A percentile compares a stretch with the other conserved stretches of the same genome.
Evolutionary conservation across 306 rosid species (phyloP).

Genomic region (Castanea crenata): DNA sequence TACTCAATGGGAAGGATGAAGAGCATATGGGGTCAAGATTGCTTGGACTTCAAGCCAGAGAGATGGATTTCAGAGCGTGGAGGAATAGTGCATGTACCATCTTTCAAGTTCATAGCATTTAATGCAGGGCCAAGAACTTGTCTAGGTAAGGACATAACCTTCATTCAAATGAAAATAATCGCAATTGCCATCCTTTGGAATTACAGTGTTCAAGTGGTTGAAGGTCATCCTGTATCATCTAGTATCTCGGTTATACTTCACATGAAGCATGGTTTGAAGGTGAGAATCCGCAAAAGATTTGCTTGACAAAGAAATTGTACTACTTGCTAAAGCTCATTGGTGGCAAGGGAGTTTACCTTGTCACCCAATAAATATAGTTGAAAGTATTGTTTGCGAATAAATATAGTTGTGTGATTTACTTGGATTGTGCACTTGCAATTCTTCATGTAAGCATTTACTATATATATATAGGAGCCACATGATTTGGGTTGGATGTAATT

Average conservation of each 20-base stretch:
- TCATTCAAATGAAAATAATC: constrained; percentile 44
- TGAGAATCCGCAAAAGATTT: constrained; percentile 6
- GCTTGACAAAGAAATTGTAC: neutral
- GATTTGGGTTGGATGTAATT: too few species aligned
- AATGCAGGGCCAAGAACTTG: constrained; percentile 61
- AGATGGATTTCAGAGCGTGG: constrained; percentile 53
- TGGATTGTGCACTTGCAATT: too few species aligned
- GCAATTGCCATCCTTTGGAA: constrained; percentile 27
- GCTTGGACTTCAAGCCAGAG: constrained; percentile 59
- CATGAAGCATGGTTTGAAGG: constrained; percentile 33
- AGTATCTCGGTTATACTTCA: constrained; percentile 23
- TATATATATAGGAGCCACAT: too few species aligned
- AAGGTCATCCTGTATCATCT: constrained; percentile 9
- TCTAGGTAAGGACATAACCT: constrained; percentile 42
- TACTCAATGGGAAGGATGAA: constrained; percentile 57
- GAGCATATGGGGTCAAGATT: constrained; percentile 51
- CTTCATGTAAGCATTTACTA: too few species aligned
- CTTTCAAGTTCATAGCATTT: constrained; percentile 49
- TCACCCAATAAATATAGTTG: too few species aligned
- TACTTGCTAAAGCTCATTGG: too few species aligned
- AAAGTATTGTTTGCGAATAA: too few species aligned
- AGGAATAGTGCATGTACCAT: constrained; percentile 26
- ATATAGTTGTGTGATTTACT: too few species aligned
- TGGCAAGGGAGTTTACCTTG: too few species aligned
- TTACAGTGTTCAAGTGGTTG: constrained; percentile 20